Percentiles rank a stretch among this genome's conserved stretches.
These are phyloP conservation scores for Cordia subcordata DNA, from an alignment of 257 asterid genomes.

Conservation along the genomic window DNA sequence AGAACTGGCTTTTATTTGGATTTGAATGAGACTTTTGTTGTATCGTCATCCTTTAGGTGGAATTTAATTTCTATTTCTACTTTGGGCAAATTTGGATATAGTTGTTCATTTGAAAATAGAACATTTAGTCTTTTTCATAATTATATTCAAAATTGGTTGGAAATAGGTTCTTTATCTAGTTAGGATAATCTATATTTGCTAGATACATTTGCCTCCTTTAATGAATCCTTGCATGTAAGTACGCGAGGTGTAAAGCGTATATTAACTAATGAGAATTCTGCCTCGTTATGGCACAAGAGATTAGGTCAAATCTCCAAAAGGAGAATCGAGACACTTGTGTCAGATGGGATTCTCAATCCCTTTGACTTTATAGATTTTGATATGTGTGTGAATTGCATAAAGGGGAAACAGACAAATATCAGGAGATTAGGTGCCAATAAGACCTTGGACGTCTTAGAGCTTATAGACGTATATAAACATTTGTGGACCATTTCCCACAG, in stretches of 20 bases:
- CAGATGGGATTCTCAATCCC: not conserved
- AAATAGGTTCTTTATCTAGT: no score
- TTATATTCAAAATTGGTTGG: not conserved
- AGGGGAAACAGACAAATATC: not conserved
- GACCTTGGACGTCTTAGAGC: not conserved
- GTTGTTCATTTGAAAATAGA: not conserved
- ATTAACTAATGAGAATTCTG: not conserved
- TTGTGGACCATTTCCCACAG: no score
- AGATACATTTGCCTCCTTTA: no score
- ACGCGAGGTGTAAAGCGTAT: no score
- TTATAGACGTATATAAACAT: not conserved
- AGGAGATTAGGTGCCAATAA: not conserved
- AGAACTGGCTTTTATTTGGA: not conserved
- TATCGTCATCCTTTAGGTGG: not conserved
- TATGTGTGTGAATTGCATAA: not conserved
- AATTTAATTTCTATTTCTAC: not conserved
- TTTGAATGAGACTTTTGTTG: not conserved
- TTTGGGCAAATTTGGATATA: not conserved
- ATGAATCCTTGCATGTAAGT: no score
- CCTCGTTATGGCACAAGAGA: not conserved
- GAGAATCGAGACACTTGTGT: constrained; percentile 1
- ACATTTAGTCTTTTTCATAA: not conserved
- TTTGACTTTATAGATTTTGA: not conserved
- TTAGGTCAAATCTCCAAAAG: not conserved
- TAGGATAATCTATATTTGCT: no score